Evolutionary conservation across 1,284 basidiomycete genomes (phyloP), one percentile per base, ranked within the genome.

Genomic region (Gomphus bonarii): DNA sequence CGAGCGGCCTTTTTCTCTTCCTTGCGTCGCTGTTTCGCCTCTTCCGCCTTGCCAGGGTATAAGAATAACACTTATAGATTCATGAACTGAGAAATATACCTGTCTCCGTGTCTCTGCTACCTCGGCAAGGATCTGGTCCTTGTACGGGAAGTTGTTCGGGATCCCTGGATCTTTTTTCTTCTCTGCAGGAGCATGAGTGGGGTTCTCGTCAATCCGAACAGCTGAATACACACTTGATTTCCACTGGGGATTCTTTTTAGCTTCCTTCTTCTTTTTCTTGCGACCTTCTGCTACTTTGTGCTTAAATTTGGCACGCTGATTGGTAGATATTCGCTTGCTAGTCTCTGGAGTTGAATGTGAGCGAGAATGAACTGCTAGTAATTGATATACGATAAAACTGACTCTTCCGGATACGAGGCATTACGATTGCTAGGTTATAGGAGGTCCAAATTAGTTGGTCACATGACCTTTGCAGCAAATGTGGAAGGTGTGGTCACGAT

Each of bases 61-160:
- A 42, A 50, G n/a, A 48, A 50, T 4, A 44, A n/a, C 43, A 50
- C 22, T 18, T 10, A 9, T 50, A 36, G 22, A 18, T 36, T 22
- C 38, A 14, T 35, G 28, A 53, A 35, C 35, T 22, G 35, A 31
- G 46, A n/a, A 22, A 72, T 79, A 63, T 65, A 91, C 88, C 61
- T 76, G 70, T 65, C 86, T 77, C 61, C 91, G 81, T 67, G 90
- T 79, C 63, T 89, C 88, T 47, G 84, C 85, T 44, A 94, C 79
- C 68, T 99, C 95, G 14, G 92, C 92, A 44, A 99, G 77, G 59
- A 99, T 86, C 72, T 95, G 86, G 68, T 97, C 95, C 75, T 98
- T 99, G 80, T 88, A 97, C 3, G 95, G 95, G 74, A 95, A 97
- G 61, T 84, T 86, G 72, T 90, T 97, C n/a, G 95, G 95, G 60